phyloP scores from a whole-genome alignment of 1,284 basidiomycete species.

The Papiliotrema nemorosa region DNA sequence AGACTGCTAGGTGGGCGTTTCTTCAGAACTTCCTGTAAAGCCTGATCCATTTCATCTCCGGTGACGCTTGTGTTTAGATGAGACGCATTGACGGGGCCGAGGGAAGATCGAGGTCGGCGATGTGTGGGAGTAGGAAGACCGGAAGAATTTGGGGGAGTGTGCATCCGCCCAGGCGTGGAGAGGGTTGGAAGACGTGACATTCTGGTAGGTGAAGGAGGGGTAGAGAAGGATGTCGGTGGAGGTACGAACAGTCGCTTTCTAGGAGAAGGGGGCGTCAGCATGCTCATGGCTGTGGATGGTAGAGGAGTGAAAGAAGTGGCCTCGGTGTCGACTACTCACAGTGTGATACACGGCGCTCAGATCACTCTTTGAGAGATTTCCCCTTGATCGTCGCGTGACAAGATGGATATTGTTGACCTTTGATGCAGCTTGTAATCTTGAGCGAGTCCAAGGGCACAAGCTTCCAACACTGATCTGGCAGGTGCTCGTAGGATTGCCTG shows the following conservation, averaged over 20 bases:
- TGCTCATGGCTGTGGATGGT: too few species aligned
- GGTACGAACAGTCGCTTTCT: background rate
- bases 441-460: too few species aligned
- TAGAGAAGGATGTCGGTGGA: background rate
- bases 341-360: too few species aligned
- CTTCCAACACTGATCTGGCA: too few species aligned
- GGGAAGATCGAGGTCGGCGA: slow-evolving; percentile 40
- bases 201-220: background rate
- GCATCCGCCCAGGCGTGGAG: slow-evolving; percentile 33
- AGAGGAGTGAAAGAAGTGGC: too few species aligned
- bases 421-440: too few species aligned
- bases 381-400: too few species aligned
- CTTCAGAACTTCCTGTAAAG: slow-evolving; percentile 35
- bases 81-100: slow-evolving; percentile 25
- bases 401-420: too few species aligned
- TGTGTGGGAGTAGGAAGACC: slow-evolving; percentile 40
- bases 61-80: background rate
- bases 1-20: slow-evolving; percentile 30
- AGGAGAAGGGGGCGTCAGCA: background rate
- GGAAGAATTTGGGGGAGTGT: slow-evolving; percentile 20
- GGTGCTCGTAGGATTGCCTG: too few species aligned
- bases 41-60: slow-evolving; percentile 36
- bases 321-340: too few species aligned
- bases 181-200: slow-evolving; percentile 44
- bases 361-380: too few species aligned